These are phyloP conservation scores for Hemisphaericaspora xylofermentans DNA, from an alignment of 1,139 yeast species.

Conservation along the genomic window DNA sequence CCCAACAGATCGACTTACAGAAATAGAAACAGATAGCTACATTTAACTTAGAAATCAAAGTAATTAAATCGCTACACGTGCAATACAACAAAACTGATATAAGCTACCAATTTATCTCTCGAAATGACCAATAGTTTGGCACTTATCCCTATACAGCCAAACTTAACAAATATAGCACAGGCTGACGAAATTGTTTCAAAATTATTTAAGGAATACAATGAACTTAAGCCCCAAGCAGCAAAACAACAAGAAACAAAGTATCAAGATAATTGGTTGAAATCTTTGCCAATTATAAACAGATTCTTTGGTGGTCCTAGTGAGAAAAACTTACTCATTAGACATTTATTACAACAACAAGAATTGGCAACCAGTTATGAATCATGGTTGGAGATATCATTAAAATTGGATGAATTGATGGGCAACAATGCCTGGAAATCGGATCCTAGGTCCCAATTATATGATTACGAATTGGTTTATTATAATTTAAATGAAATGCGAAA, in stretches of 20 bases:
- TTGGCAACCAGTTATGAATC: slow-evolving; percentile 63
- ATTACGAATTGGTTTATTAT: slow-evolving; percentile 57
- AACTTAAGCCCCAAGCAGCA: background rate
- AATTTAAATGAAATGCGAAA: slow-evolving; percentile 57
- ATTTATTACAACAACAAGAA: slow-evolving; percentile 49
- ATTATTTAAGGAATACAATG: background rate
- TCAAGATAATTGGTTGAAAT: slow-evolving; percentile 8
- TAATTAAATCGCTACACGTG: too few relatives aligned
- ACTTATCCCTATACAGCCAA: background rate
- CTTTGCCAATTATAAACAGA: slow-evolving; percentile 29
- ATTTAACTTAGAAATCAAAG: too few relatives aligned
- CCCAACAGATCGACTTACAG: too few relatives aligned
- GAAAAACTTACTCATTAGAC: slow-evolving; percentile 25
- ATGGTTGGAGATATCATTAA: slow-evolving; percentile 66
- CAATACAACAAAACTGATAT: too few relatives aligned
- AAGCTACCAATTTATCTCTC: too few relatives aligned
- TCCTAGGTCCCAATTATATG: slow-evolving; percentile 65
- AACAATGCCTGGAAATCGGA: slow-evolving; percentile 70
- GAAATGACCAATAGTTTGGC: background rate
- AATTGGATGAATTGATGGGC: slow-evolving; percentile 64
- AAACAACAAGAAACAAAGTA: background rate
- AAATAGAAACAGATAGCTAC: too few relatives aligned
- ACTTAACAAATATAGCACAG: background rate
- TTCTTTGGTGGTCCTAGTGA: slow-evolving; percentile 29
- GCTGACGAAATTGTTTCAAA: background rate